These are phyloP conservation scores for Apophysomyces trapeziformis DNA, from an alignment of 371 early-diverging fungal species.

Conservation along the genomic window DNA sequence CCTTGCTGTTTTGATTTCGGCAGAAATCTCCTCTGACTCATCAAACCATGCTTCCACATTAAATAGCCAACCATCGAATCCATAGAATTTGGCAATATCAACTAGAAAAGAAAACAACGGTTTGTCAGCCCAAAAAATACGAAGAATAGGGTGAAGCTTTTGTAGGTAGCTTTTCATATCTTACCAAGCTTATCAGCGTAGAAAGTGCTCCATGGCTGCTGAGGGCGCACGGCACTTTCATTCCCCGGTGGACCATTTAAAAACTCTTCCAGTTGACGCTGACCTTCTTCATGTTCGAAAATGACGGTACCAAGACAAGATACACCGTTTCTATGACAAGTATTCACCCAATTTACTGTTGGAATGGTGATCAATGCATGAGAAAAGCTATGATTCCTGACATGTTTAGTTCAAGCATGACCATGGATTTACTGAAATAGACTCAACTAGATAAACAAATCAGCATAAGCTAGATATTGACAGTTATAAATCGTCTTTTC, in stretches of 20 bases:
- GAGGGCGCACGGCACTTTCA: constrained; percentile 7
- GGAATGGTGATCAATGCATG: constrained; percentile 65
- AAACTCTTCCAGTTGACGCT: constrained; percentile 49
- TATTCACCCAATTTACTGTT: constrained; percentile 66
- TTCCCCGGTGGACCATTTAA: constrained; percentile 35
- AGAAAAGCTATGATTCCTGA: constrained; percentile 43
- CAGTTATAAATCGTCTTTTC: no score
- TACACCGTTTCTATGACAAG: constrained; percentile 68
- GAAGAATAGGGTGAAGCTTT: no score
- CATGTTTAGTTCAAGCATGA: no score
- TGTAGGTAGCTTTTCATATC: neutral
- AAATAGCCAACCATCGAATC: constrained; percentile 74
- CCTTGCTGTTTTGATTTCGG: constrained; percentile 30
- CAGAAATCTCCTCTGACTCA: constrained; percentile 20
- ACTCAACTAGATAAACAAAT: no score
- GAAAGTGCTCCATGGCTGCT: constrained; percentile 30
- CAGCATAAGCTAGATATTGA: no score
- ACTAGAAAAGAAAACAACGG: constrained; percentile 28
- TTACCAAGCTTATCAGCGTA: constrained; percentile 64
- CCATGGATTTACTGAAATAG: no score
- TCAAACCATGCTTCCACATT: constrained; percentile 64
- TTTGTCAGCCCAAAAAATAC: no score
- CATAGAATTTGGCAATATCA: constrained; percentile 60
- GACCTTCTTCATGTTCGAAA: constrained; percentile 44
- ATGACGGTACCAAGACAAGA: constrained; percentile 57